Base-by-base conservation (phyloP, 306 rosid genomes). In the Corylus americana region DNA sequence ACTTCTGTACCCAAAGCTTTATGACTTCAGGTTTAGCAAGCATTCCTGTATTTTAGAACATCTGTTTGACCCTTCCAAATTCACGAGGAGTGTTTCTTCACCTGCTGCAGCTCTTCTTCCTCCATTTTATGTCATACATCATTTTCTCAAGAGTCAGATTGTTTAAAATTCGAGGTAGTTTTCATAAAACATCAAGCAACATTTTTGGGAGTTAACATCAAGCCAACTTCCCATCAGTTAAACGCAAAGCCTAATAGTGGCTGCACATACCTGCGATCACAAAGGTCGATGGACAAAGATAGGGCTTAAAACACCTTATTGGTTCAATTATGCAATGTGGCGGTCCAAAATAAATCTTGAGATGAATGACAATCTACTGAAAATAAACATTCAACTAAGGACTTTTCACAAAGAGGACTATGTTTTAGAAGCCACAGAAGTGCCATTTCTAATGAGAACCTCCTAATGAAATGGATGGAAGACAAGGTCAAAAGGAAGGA, bases 391-490 rank as follows among this genome's bases (percentile, higher is more conserved):
- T 54, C 35, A 13, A 14, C 12, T 35, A 29, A 22, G 20, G 27
- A 44, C 27, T n/a, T 39, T 47, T 63, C 10, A 29, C 12, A 29
- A 16, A 74, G 13, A 29, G 51, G 16, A 13, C 39, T 63, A n/a
- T 5, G 35, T 55, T 73, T 47, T 18, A 69, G 14, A 69, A 50
- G 55, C 53, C 70, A 57, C 55, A 68, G 22, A 71, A 57, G 37
- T 42, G 74, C 17, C 27, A 49, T 45, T 71, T 77, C n/a, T 48
- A 45, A 45, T 39, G 17, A 79, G 50, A 77, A 76, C 70, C 78
- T 69, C 25, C 9, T 37, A 70, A 55, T 4, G 49, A 63, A 80
- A 75, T 61, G 55, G 66, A 73, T 1, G 62, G 31, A 70, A 6
- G 67, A 5, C 45, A 79, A 76, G 44, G 77, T 62, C 55, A 76